Conservation (phyloP, 495 filamentous ascomycete genomes). For the Penicillium flavigenum region DNA sequence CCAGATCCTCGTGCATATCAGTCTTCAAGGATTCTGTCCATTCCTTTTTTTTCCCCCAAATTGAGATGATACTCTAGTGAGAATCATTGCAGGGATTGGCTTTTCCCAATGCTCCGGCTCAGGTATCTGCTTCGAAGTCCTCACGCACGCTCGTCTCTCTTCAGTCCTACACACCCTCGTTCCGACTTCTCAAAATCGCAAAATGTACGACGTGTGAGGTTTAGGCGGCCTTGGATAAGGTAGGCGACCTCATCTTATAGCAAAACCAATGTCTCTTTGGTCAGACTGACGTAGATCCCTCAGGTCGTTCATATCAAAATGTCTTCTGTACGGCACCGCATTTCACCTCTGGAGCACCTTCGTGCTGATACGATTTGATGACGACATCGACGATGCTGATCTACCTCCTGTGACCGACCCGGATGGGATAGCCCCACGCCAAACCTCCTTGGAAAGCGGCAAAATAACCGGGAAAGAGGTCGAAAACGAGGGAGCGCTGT, state of each 20-base stretch:
- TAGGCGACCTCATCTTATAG: conserved; percentile 17
- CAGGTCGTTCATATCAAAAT: conserved; percentile 37
- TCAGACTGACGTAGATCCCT: conserved; percentile 10
- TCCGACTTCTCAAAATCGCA: conserved; percentile 13
- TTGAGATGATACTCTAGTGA: conserved; percentile 17
- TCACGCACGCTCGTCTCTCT: conserved; percentile 24
- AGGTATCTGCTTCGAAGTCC: conserved; percentile 33
- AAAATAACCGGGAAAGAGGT: conserved; percentile 29
- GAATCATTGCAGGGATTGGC: conserved; percentile 11
- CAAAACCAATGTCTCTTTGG: background rate
- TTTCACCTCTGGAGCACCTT: conserved; percentile 40
- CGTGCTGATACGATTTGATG: conserved; percentile 40
- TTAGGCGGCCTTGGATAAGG: conserved; percentile 44
- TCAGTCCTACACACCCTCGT: conserved; percentile 21
- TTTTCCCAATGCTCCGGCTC: conserved; percentile 41
- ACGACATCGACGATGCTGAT: conserved; percentile 30
- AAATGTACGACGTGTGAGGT: conserved; percentile 39
- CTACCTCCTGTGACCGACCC: conserved; percentile 11
- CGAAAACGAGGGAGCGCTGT: conserved; percentile 46
- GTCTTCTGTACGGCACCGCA: conserved; percentile 40
- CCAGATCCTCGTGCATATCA: background rate
- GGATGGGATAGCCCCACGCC: background rate
- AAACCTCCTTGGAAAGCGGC: background rate
- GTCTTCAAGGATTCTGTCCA: background rate
- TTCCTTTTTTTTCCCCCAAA: conserved; percentile 1